These are phyloP conservation scores for Parascedosporium putredinis DNA, from an alignment of 2,329 filamentous ascomycete species.

Conservation along the genomic window DNA sequence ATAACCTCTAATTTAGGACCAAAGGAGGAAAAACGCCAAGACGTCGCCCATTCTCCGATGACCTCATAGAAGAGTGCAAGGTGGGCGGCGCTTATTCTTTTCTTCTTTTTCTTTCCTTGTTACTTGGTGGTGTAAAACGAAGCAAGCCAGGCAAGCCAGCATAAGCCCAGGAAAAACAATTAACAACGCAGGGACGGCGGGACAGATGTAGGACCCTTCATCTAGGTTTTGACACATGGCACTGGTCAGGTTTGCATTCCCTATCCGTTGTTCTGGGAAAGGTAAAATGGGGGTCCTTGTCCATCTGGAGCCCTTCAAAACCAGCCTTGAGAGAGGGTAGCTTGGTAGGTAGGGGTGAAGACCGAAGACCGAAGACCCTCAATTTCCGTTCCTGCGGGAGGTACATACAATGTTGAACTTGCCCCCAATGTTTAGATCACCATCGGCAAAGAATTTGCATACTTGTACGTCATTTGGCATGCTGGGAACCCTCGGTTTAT, in stretches of 20 bases:
- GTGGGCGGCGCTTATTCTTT: background rate
- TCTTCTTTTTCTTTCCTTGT: background rate
- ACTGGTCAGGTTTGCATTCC: background rate
- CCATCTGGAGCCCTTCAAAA: background rate
- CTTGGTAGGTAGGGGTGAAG: too few relatives aligned
- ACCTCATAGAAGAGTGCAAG: background rate
- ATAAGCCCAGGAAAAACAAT: background rate
- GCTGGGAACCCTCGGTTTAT: too few relatives aligned
- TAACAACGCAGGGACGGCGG: background rate
- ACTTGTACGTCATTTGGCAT: too few relatives aligned
- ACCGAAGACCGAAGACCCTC: too few relatives aligned
- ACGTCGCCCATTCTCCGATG: background rate
- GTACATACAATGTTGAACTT: too few relatives aligned
- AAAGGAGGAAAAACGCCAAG: background rate
- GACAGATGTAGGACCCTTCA: background rate
- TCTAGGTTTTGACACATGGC: background rate
- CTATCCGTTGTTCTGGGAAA: background rate
- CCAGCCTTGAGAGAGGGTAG: too few relatives aligned
- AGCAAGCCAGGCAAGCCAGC: background rate
- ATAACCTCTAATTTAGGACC: too few relatives aligned
- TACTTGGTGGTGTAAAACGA: too few relatives aligned
- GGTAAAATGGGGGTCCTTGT: background rate
- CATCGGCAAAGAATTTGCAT: too few relatives aligned
- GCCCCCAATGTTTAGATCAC: too few relatives aligned
- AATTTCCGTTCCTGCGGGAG: too few relatives aligned